Conservation (phyloP, 768 basidiomycete genomes). For the Lactifluus echinatus region DNA sequence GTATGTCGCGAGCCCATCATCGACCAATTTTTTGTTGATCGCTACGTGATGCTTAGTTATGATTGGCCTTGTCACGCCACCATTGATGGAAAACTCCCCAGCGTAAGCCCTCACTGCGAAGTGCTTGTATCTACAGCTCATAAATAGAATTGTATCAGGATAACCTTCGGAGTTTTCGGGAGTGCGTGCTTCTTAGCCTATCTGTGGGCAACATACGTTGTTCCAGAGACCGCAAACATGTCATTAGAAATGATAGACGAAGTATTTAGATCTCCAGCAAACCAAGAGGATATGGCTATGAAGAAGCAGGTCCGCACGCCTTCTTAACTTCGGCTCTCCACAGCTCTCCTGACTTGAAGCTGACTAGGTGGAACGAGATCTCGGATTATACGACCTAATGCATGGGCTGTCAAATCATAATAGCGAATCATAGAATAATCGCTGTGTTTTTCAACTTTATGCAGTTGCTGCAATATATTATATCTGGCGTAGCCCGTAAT, state of each 20-base stretch:
- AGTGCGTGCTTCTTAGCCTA: slow-evolving; percentile 57
- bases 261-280: slow-evolving; percentile 53
- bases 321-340: neutral
- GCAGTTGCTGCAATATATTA: neutral
- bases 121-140: neutral
- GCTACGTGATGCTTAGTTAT: slow-evolving; percentile 39
- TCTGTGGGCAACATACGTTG: slow-evolving; percentile 57
- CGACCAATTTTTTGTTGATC: neutral
- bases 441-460: neutral
- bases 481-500: neutral
- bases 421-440: neutral
- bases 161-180: slow-evolving; percentile 62
- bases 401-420: slow-evolving; percentile 25
- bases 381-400: slow-evolving; percentile 43
- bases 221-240: slow-evolving; percentile 73
- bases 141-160: slow-evolving; percentile 28
- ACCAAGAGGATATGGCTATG: slow-evolving; percentile 41
- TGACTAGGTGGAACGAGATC: slow-evolving; percentile 46
- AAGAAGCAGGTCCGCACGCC: slow-evolving; percentile 41
- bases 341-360: neutral
- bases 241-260: slow-evolving; percentile 70
- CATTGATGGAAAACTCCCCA: slow-evolving; percentile 52
- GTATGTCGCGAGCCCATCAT: slow-evolving; percentile 21
- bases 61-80: slow-evolving; percentile 66
- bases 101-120: slow-evolving; percentile 32